Evolutionary conservation across 495 filamentous ascomycete genomes (phyloP).

Genomic region (Margaritispora aquatica): DNA sequence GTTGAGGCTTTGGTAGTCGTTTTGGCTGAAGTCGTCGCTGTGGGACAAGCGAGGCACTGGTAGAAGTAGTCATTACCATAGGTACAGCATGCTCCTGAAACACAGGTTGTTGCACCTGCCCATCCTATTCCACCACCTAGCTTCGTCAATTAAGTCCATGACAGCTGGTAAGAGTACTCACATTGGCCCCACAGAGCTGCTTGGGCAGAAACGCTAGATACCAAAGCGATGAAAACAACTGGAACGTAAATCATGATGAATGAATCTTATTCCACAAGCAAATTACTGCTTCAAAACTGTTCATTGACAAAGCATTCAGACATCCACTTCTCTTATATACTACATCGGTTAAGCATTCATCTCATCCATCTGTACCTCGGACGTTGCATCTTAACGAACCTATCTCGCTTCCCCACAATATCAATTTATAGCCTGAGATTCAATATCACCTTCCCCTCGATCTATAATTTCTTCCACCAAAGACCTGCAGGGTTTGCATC

Average conservation of each 20-base stretch:
- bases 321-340: too few relatives aligned
- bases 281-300: too few relatives aligned
- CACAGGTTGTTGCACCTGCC: slow-evolving; percentile 19
- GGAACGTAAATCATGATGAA: background rate
- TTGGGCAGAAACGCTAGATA: background rate
- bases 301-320: too few relatives aligned
- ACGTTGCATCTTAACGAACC: too few relatives aligned
- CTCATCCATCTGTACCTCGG: too few relatives aligned
- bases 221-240: background rate
- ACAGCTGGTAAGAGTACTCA: background rate
- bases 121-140: slow-evolving; percentile 13
- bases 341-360: too few relatives aligned
- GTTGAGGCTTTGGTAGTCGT: background rate
- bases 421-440: too few relatives aligned
- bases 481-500: too few relatives aligned
- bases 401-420: too few relatives aligned
- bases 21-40: background rate
- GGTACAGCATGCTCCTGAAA: slow-evolving; percentile 15
- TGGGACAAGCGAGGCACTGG: slow-evolving; percentile 21
- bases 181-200: background rate
- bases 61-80: slow-evolving; percentile 27
- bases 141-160: background rate
- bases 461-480: too few relatives aligned
- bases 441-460: too few relatives aligned
- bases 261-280: too few relatives aligned